These are phyloP conservation scores for Digitaria exilis DNA, from an alignment of 202 grass and related monocot species.

Conservation along the genomic window DNA sequence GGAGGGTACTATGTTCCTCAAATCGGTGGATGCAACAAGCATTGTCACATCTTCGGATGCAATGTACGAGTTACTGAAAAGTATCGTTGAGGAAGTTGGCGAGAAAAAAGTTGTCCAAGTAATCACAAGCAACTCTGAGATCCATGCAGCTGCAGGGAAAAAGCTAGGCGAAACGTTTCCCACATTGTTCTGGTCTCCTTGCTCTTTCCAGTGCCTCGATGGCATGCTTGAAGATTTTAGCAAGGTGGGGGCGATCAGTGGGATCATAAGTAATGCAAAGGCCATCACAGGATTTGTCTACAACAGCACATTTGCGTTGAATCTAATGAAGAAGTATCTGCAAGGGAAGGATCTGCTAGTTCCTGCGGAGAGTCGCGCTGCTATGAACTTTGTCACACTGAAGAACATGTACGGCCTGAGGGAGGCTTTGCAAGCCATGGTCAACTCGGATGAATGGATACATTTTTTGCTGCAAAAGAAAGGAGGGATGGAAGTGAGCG, in stretches of 20 bases:
- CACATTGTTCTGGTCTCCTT: conserved; percentile 89
- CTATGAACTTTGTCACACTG: conserved; percentile 84
- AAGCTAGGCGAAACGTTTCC: conserved; percentile 73
- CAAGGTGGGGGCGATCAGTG: conserved; percentile 58
- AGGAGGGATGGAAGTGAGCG: conserved; percentile 58
- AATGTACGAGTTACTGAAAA: conserved; percentile 75
- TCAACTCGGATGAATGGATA: conserved; percentile 76
- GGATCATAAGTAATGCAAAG: conserved; percentile 83
- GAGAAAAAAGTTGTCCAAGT: conserved; percentile 81
- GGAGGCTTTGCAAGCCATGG: conserved; percentile 67
- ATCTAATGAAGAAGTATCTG: conserved; percentile 76
- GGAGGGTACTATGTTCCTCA: conserved; percentile 87
- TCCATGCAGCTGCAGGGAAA: conserved; percentile 63
- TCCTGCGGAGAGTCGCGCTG: conserved; percentile 55
- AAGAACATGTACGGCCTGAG: conserved; percentile 72
- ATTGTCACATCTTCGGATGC: conserved; percentile 59
- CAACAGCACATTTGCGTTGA: conserved; percentile 63
- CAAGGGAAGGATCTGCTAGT: conserved; percentile 75
- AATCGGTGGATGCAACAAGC: conserved; percentile 71
- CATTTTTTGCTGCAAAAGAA: conserved; percentile 56
- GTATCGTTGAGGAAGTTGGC: conserved; percentile 75
- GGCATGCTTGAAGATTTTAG: conserved; percentile 89
- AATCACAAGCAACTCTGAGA: conserved; percentile 74
- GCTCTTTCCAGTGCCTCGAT: conserved; percentile 76
- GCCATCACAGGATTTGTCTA: conserved; percentile 79